Base-by-base conservation (phyloP, 2,329 filamentous ascomycete genomes). In the Epichloe bromicola region DNA sequence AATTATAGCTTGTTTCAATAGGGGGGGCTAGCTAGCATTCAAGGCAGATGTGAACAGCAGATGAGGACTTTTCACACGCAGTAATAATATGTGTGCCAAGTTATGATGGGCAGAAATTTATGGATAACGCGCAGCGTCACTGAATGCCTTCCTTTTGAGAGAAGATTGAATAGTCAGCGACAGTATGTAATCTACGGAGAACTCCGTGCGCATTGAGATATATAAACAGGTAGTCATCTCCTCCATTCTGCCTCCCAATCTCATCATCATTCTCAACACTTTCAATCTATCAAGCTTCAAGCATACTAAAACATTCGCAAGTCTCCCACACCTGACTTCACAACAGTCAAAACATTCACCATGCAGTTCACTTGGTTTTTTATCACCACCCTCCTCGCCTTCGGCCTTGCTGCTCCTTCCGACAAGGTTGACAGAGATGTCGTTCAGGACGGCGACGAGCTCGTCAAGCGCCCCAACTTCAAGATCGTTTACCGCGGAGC, bases 401-500 rank as follows among this genome's bases (percentile, higher is more conserved):
- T 37, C 7, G 15, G 36, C 12, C 1, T 37, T 5, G 36, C 36
- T 15, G 15, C 36, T 15, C 36, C 36, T 15, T 12, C 15, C 1
- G 36, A 37, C 5, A 2, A 37, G 36, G 36, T 37, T 15, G 36
- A 0, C 36, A 8, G 36, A 12, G 36, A 37, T 37, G 36, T 7
- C 11, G 12, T 15, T 15, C 36, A 3, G 12, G 36, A 37, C 6
- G 36, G 12, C 36, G 15, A 37, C 11, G 1, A 15, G 12, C 12
- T 37, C 12, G 11, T 0, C 11, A 37, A 37, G 36, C 36, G 36
- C 7, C 4, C 12, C 36, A 15, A 15, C 15, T 12, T 15, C 36
- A 37, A 15, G 12, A 5, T 37, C 5, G 0, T 0, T 2, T 15
- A 37, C 36, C 2, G 1, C 2, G 23, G 6, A 26, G 23, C 23